Percentiles rank a stretch among this genome's conserved stretches.
phyloP scores from a whole-genome alignment of 2,329 filamentous ascomycete genomes.

The Talaromyces amestolkiae region DNA sequence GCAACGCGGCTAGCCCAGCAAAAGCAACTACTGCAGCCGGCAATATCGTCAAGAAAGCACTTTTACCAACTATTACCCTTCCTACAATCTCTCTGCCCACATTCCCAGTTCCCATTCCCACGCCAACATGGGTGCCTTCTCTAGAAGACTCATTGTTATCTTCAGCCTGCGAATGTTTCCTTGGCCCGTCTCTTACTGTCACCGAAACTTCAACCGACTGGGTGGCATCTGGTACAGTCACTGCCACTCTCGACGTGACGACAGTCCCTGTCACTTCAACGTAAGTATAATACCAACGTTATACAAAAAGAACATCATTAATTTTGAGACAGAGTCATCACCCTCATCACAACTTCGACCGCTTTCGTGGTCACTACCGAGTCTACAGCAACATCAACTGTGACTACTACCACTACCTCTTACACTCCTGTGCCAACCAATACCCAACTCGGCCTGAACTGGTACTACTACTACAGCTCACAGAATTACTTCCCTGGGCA shows the following conservation, averaged over 20 bases:
- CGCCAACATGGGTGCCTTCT: background rate
- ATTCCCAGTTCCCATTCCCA: background rate
- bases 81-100: background rate
- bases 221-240: constrained; percentile 9
- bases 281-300: background rate
- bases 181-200: constrained; percentile 13
- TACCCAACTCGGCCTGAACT: constrained; percentile 6
- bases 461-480: constrained; percentile 12
- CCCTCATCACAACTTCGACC: background rate
- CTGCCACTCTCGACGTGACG: constrained; percentile 11
- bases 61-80: background rate
- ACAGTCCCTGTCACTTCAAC: constrained; percentile 2
- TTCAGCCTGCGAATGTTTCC: constrained; percentile 11
- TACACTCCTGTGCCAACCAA: constrained; percentile 11
- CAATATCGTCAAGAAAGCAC: background rate
- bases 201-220: constrained; percentile 13
- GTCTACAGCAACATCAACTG: constrained; percentile 1
- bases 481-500: background rate
- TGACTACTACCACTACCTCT: background rate
- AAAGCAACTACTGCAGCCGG: background rate
- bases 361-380: background rate
- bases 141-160: background rate
- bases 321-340: background rate
- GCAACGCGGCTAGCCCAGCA: background rate
- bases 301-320: background rate